A percentile compares a stretch with the other conserved stretches of the same genome.
Conservation (phyloP, 2,329 filamentous ascomycete species). For the Phyllosticta capitalensis region DNA sequence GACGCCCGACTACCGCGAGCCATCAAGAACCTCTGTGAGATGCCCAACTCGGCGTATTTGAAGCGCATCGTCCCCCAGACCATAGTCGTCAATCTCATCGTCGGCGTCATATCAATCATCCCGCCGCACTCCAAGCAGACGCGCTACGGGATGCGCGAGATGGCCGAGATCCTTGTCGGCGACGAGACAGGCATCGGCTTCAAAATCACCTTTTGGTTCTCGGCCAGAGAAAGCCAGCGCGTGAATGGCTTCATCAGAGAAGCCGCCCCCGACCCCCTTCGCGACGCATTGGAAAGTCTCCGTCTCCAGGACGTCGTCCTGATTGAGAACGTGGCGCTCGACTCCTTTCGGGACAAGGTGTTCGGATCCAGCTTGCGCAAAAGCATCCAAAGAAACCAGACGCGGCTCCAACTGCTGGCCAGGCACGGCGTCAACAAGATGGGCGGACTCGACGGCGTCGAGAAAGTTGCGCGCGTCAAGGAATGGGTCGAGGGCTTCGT, state of each 20-base stretch:
- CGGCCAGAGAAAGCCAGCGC: slow-evolving; percentile 17
- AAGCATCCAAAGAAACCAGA: slow-evolving; percentile 56
- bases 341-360: slow-evolving; percentile 64
- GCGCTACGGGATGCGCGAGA: slow-evolving; percentile 52
- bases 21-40: slow-evolving; percentile 55
- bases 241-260: neutral
- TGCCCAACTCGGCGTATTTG: slow-evolving; percentile 61
- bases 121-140: slow-evolving; percentile 50
- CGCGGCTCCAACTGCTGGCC: slow-evolving; percentile 58
- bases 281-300: slow-evolving; percentile 29
- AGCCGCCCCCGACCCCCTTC: neutral
- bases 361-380: slow-evolving; percentile 74
- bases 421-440: slow-evolving; percentile 36
- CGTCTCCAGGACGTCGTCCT: slow-evolving; percentile 68
- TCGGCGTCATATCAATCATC: slow-evolving; percentile 72
- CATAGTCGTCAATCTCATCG: slow-evolving; percentile 44
- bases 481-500: slow-evolving; percentile 71
- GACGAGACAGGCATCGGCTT: slow-evolving; percentile 60
- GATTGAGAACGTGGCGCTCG: slow-evolving; percentile 68
- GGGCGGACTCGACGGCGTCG: slow-evolving; percentile 40
- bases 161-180: slow-evolving; percentile 66
- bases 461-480: slow-evolving; percentile 57
- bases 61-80: slow-evolving; percentile 65
- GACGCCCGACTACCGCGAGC: slow-evolving; percentile 29
- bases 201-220: slow-evolving; percentile 78